Conservation (phyloP, 768 basidiomycete genomes). For the Glaciozyma antarctica region DNA sequence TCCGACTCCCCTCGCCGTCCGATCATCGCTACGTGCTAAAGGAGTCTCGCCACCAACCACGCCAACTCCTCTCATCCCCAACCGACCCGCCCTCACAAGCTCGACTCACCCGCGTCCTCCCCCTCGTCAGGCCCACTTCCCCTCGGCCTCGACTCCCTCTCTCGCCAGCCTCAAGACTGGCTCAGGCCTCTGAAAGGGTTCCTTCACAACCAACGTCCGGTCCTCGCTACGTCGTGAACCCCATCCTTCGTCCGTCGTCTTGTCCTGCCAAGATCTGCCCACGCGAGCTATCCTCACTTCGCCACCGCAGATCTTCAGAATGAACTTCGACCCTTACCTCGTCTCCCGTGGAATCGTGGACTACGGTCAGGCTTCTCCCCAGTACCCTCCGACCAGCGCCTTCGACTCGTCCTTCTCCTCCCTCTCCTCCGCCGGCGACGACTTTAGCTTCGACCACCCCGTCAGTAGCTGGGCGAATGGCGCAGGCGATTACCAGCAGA, state of each 20-base stretch:
- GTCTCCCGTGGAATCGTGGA: no score
- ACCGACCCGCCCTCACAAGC: not conserved
- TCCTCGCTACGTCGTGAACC: not conserved
- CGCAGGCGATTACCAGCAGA: no score
- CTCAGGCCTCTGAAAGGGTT: not conserved
- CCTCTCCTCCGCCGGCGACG: not conserved
- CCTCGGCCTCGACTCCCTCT: not conserved
- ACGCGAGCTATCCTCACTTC: not conserved
- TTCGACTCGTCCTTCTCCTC: not conserved
- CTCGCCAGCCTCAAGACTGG: not conserved
- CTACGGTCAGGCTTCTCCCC: not conserved
- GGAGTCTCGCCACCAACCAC: not conserved
- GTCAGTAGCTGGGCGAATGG: no score
- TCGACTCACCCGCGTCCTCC: not conserved
- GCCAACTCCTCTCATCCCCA: not conserved
- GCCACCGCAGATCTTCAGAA: not conserved
- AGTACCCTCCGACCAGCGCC: not conserved
- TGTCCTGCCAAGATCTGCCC: not conserved
- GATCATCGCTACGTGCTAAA: not conserved
- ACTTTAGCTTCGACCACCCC: not conserved
- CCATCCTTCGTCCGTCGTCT: not conserved
- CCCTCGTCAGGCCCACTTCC: not conserved
- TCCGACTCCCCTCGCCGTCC: not conserved
- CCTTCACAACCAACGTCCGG: not conserved
- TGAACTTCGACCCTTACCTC: not conserved